Evolutionary conservation across 2,329 filamentous ascomycete genomes (phyloP).

Genomic region (Neonectria ditissima): DNA sequence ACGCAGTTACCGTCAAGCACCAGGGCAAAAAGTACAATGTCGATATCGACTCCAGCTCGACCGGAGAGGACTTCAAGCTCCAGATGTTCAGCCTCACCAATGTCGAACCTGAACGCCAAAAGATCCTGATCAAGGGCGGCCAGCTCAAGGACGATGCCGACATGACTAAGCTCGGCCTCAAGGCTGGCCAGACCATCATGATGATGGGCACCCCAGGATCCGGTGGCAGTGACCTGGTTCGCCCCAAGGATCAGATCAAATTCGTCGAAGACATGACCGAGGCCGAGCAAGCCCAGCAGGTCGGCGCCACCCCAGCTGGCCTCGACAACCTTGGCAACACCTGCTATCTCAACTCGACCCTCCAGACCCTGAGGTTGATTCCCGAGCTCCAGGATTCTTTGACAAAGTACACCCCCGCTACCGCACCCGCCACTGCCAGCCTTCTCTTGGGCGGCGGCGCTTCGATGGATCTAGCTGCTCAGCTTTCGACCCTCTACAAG

Average conservation of each 20-base stretch:
- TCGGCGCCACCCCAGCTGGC: constrained; percentile 87
- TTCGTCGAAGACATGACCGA: constrained; percentile 99
- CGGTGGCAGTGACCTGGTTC: constrained; percentile 69
- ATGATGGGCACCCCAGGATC: constrained; percentile 93
- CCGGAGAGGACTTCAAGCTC: constrained; percentile 93
- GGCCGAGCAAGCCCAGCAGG: constrained; percentile 85
- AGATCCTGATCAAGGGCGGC: constrained; percentile 92
- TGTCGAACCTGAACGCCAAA: constrained; percentile 96
- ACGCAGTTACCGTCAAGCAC: constrained; percentile 89
- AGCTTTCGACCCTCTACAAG: constrained; percentile 86
- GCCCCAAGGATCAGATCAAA: constrained; percentile 84
- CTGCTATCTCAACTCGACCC: constrained; percentile 96
- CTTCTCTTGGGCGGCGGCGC: constrained; percentile 49
- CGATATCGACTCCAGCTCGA: constrained; percentile 86
- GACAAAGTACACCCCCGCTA: constrained; percentile 61
- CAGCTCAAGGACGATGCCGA: constrained; percentile 96
- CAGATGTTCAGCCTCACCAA: constrained; percentile 96
- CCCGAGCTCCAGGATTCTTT: constrained; percentile 91
- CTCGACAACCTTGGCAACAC: constrained; percentile 96
- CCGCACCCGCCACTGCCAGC: constrained; percentile 64
- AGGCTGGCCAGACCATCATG: constrained; percentile 88
- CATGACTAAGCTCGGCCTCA: constrained; percentile 85
- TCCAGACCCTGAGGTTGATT: constrained; percentile 90
- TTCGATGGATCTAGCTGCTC: constrained; percentile 75
- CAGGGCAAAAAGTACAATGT: constrained; percentile 95